Percentiles rank a stretch among this genome's conserved stretches.
These are phyloP conservation scores for Claviceps humidiphila DNA, from an alignment of 2,329 filamentous ascomycete genomes.

Conservation along the genomic window DNA sequence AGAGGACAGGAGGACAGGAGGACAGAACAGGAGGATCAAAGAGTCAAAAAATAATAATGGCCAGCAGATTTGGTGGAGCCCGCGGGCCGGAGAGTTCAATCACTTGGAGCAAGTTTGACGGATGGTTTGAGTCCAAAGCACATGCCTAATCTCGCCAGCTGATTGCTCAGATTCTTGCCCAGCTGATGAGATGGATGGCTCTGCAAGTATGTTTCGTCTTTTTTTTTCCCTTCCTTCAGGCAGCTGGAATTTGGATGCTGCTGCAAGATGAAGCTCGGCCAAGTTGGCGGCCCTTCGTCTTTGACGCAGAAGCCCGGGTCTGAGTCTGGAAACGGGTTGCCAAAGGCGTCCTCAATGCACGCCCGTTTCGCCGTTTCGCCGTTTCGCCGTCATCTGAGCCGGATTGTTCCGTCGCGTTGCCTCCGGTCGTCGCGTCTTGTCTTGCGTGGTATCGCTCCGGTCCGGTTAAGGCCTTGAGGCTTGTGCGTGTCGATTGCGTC, in stretches of 20 bases:
- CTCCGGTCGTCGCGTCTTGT: background rate
- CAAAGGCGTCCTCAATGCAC: background rate
- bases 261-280: background rate
- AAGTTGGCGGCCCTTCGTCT: background rate
- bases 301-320: too few relatives aligned
- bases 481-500: background rate
- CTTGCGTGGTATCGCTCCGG: background rate
- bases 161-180: background rate
- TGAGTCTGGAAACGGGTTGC: background rate
- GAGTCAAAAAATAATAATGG: background rate
- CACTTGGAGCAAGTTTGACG: background rate
- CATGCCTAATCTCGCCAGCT: constrained; percentile 3
- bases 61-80: constrained; percentile 4
- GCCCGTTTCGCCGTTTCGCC: too few relatives aligned
- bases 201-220: too few relatives aligned
- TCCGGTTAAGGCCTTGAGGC: background rate
- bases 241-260: too few relatives aligned
- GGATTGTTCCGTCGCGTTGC: background rate
- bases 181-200: too few relatives aligned
- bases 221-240: too few relatives aligned
- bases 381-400: background rate
- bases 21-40: background rate
- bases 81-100: background rate
- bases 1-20: background rate
- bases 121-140: constrained; percentile 2